Base-by-base conservation (phyloP, 768 basidiomycete species). In the Pleurotus ostreatus region DNA sequence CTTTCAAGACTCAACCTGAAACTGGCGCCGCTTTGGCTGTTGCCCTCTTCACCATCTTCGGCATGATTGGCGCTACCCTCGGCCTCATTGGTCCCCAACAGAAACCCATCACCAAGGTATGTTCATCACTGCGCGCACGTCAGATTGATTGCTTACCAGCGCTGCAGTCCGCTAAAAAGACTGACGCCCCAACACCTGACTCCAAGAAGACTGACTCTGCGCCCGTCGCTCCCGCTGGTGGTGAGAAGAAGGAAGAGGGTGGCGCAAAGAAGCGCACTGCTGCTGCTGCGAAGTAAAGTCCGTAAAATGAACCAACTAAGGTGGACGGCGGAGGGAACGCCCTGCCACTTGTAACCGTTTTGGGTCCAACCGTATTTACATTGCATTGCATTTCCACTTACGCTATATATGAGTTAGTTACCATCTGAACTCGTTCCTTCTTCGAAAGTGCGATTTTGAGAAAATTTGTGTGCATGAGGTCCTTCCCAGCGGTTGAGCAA, bases 1-100 rank as follows among this genome's bases (percentile, higher is more conserved):
- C 97, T 41, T 80, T 98, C 80, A 91, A 88, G 78, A 77, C 88
- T 39, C 85, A 94, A 67, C 94, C 95, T 46, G 88, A 94, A 73
- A 91, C 91, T 51, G 93, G 86, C 63, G 88, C 79, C 46, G 90
- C 84, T 59, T 78, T 98, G 61, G 77, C 77, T 58, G 88, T 83
- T 60, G 85, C 83, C 48, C 60, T 90, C 46, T 78, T 96, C 63
- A 92, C 90, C 41, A 69, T 97, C 61, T 82, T 97, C 66, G 89
- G 89, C 47, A 86, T 97, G 85, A 69, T 98, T 61, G 90, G 86
- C 61, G 81, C 81, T 39, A 74, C 93, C 66, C 81, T 92, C 59
- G 86, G 92, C 55, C 74, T 94, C 64, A 80, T 94, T 68, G 89
- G 92, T 60, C 80, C 81, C 51, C 76, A 79, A 48, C 81, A 85